Conservation (phyloP, 2,329 filamentous ascomycete species). For the Alternaria sp. region DNA sequence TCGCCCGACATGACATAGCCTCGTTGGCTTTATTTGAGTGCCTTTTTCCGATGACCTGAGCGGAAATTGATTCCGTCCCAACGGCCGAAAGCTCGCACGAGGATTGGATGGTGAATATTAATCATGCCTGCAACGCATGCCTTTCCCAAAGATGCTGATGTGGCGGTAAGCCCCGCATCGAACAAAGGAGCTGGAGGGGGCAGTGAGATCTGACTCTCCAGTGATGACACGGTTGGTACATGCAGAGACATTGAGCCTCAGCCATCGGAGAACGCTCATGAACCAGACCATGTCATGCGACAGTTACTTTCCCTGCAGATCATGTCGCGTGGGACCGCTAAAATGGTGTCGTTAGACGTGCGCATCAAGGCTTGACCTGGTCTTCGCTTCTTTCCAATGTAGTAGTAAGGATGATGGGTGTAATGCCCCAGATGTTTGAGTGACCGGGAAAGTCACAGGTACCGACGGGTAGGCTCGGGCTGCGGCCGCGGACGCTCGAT, state of each 20-base stretch:
- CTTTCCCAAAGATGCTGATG: background rate
- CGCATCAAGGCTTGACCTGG: background rate
- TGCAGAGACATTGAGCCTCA: constrained; percentile 2
- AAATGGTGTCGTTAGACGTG: background rate
- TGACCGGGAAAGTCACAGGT: background rate
- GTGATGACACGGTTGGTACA: background rate
- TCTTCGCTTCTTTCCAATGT: background rate
- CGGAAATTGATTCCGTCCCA: background rate
- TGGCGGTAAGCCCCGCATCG: background rate
- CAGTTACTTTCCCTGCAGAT: constrained; percentile 7
- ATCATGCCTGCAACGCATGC: background rate
- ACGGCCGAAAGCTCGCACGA: background rate
- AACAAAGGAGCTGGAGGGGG: background rate
- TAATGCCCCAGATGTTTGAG: background rate
- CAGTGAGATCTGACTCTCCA: background rate
- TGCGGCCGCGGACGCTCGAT: constrained; percentile 3
- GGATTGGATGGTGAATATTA: background rate
- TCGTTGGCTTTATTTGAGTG: background rate
- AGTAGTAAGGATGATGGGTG: background rate
- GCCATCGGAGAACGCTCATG: background rate
- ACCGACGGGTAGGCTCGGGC: constrained; percentile 1
- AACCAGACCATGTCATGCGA: constrained; percentile 3
- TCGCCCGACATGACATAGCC: background rate
- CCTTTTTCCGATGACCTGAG: background rate
- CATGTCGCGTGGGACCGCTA: background rate